Evolutionary conservation across 1,284 basidiomycete species (phyloP), one percentile per base, ranked within the genome.

Genomic region (Apiotrichum domesticum): DNA sequence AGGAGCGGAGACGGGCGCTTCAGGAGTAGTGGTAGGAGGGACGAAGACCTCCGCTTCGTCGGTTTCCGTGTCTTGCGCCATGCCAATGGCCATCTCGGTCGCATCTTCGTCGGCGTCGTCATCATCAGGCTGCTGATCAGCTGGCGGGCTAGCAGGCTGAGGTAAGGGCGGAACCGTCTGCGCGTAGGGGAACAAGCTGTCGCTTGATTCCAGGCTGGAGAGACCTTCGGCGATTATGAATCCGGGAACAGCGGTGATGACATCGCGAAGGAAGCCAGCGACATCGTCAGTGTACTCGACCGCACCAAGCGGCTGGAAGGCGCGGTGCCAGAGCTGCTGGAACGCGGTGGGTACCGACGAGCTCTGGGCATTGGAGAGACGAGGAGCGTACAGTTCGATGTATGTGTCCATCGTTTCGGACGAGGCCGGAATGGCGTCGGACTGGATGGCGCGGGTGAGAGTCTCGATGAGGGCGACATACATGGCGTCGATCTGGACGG

Each of bases 341-440:
- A 75, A 74, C 0, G 70, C 63, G 3, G 55, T 21, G 1, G 65
- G 65, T 2, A 73, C 72, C 0, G 44, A 57, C 0, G 54, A 29
- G 5, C 60, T 62, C 11, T 39, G 40, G 2, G 66, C 69, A 14
- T 54, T 62, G 0, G 66, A 66, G 1, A 74, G 63, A 35, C 72
- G 66, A 10, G 71, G 68, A 14, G 68, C 68, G 51, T 65, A 69
- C 44, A 74, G 41, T 35, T 69, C 66, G 46, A 69, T 62, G 39
- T 67, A 62, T 3, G 15, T 14, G 54, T 72, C 65, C 44, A 75
- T 54, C 9, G 66, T 66, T 0, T 58, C 58, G 21, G 61, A 58
- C 1, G 57, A 54, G 6, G 63, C 51, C 0, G 58, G 48, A 32
- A 72, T 52, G n/a, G 59, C 52, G 6, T 57, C 54, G 2, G 46